Conservation (phyloP, 2,329 filamentous ascomycete genomes). For the Hysterium pulicare region DNA sequence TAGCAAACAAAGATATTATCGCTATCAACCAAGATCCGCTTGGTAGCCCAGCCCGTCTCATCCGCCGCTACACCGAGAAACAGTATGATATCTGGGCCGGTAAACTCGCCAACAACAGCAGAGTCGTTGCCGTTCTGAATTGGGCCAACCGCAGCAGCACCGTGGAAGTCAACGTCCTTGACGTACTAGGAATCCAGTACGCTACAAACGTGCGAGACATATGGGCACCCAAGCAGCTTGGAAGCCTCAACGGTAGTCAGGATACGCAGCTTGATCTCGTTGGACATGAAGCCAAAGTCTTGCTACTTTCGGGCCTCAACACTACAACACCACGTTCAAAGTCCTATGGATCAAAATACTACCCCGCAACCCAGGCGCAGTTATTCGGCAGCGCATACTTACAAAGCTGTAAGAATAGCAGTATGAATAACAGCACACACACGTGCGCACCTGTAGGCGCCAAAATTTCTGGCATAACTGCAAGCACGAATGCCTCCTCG, state of each 20-base stretch:
- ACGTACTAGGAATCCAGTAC: constrained; percentile 27
- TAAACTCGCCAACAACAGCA: constrained; percentile 31
- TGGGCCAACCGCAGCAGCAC: constrained; percentile 33
- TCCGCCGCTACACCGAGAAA: constrained; percentile 39
- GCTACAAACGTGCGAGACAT: constrained; percentile 33
- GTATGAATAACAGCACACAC: too few species aligned
- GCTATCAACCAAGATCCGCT: constrained; percentile 57
- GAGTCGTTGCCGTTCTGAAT: constrained; percentile 37
- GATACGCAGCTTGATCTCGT: constrained; percentile 15
- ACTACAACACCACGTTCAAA: too few species aligned
- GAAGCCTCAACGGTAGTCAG: constrained; percentile 14
- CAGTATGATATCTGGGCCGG: constrained; percentile 39
- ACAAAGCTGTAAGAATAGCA: too few species aligned
- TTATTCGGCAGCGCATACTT: constrained; percentile 27
- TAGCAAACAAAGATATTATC: constrained; percentile 54
- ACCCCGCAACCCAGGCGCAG: constrained; percentile 29
- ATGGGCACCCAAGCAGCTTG: constrained; percentile 28
- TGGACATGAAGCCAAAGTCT: constrained; percentile 29
- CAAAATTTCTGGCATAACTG: too few species aligned
- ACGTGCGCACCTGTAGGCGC: too few species aligned
- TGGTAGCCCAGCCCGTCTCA: constrained; percentile 50
- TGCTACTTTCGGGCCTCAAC: constrained; percentile 34
- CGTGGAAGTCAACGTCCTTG: constrained; percentile 31
- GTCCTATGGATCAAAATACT: constrained; percentile 28
- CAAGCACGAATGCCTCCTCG: too few species aligned